phyloP scores from a whole-genome alignment of 2,329 filamentous ascomycete genomes.

The Trichophyton rubrum region DNA sequence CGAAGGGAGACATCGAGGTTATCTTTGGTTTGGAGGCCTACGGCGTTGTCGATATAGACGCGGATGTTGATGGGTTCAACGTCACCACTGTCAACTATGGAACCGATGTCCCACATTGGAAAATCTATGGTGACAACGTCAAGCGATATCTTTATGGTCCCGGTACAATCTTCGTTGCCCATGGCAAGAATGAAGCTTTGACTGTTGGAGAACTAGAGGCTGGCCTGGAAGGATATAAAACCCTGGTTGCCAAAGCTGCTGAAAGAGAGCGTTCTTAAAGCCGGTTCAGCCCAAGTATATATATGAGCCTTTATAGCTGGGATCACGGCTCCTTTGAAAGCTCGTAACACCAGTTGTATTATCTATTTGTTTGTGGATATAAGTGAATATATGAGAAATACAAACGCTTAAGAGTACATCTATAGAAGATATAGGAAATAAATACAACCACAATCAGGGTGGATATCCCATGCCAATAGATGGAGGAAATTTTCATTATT shows the following conservation, averaged over 20 bases:
- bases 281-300: background rate
- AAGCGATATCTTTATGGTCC: conserved; percentile 51
- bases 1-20: background rate
- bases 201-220: conserved; percentile 62
- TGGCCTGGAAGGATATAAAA: conserved; percentile 69
- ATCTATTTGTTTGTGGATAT: background rate
- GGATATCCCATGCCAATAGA: background rate
- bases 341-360: background rate
- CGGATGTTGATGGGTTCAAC: conserved; percentile 80
- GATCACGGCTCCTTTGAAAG: background rate
- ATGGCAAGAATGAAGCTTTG: conserved; percentile 70
- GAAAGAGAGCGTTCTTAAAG: conserved; percentile 1
- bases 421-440: background rate
- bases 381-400: background rate
- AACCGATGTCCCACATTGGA: conserved; percentile 73
- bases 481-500: no score
- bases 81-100: conserved; percentile 79
- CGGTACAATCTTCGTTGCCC: conserved; percentile 69
- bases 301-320: no score
- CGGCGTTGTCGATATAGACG: conserved; percentile 63
- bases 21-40: conserved; percentile 48
- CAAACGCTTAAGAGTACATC: background rate
- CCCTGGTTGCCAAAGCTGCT: conserved; percentile 41
- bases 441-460: background rate
- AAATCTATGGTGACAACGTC: conserved; percentile 47